Percentiles rank a stretch among this genome's conserved stretches.
Conservation (phyloP, 192 early-diverging fungal species). For the Diversispora epigaea region DNA sequence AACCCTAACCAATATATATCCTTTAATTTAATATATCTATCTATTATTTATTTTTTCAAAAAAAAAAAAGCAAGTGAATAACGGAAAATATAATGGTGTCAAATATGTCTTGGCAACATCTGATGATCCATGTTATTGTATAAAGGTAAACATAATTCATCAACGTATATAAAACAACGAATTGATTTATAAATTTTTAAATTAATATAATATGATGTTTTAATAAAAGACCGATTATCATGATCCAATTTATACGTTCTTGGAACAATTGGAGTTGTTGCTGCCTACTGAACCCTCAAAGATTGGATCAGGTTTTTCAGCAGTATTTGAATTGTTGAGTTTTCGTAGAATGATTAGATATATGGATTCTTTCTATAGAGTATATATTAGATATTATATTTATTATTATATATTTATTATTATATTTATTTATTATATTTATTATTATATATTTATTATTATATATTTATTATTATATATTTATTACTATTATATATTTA, state of each 20-base stretch:
- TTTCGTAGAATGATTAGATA: background rate
- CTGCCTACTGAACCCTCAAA: background rate
- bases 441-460: too few relatives aligned
- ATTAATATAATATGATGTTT: background rate
- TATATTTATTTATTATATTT: too few relatives aligned
- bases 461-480: background rate
- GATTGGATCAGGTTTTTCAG: background rate
- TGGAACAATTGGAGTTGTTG: slow-evolving; percentile 19
- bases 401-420: too few relatives aligned
- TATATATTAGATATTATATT: background rate
- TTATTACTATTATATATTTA: background rate
- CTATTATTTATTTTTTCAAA: background rate
- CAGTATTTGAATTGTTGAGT: slow-evolving; percentile 4
- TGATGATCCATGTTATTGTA: background rate
- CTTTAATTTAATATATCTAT: background rate
- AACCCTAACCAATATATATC: too few relatives aligned
- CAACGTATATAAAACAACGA: background rate
- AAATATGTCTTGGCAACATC: slow-evolving; percentile 4
- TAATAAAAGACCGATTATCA: background rate
- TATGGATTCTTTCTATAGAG: slow-evolving; percentile 10
- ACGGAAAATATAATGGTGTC: background rate
- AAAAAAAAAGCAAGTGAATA: slow-evolving; percentile 6
- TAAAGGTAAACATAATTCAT: background rate
- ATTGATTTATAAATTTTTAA: background rate
- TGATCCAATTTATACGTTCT: slow-evolving; percentile 10